These are phyloP conservation scores for Aspergillus clavatus DNA, from an alignment of 2,329 filamentous ascomycete species.

Conservation along the genomic window DNA sequence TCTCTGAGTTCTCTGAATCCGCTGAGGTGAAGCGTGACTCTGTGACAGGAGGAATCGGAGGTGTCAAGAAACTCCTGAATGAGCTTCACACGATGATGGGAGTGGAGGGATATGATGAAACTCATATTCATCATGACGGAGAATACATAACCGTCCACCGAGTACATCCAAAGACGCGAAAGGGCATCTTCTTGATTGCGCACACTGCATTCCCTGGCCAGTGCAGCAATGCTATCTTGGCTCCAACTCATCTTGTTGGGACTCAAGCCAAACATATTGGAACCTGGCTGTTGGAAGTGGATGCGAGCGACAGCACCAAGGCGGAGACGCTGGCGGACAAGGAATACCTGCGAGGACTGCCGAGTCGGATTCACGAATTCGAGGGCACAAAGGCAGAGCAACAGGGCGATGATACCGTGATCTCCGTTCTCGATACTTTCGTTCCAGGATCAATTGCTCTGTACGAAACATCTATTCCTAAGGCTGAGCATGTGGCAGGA, in stretches of 20 bases:
- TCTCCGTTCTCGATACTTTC: conserved; percentile 76
- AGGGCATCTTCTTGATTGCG: conserved; percentile 91
- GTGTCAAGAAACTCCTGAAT: conserved; percentile 88
- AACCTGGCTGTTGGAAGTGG: conserved; percentile 88
- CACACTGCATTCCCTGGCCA: conserved; percentile 94
- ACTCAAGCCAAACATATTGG: conserved; percentile 83
- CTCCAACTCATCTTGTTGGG: conserved; percentile 72
- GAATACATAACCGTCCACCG: conserved; percentile 96
- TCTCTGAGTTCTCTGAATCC: conserved; percentile 64
- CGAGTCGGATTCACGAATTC: conserved; percentile 71
- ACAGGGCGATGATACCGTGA: conserved; percentile 68
- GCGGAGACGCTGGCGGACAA: conserved; percentile 63
- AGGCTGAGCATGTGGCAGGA: conserved; percentile 74
- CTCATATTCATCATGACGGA: conserved; percentile 91
- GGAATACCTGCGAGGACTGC: conserved; percentile 71
- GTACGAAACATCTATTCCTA: conserved; percentile 93
- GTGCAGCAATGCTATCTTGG: conserved; percentile 75
- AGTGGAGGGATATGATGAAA: conserved; percentile 88
- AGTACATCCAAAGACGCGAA: conserved; percentile 85
- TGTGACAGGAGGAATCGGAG: conserved; percentile 78
- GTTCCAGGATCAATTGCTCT: conserved; percentile 91
- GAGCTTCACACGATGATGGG: conserved; percentile 95
- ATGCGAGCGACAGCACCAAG: conserved; percentile 66
- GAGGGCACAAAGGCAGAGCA: conserved; percentile 68
- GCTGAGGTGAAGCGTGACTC: conserved; percentile 53